Conservation (phyloP, 2,329 filamentous ascomycete species). For the Seiridium cupressi region DNA sequence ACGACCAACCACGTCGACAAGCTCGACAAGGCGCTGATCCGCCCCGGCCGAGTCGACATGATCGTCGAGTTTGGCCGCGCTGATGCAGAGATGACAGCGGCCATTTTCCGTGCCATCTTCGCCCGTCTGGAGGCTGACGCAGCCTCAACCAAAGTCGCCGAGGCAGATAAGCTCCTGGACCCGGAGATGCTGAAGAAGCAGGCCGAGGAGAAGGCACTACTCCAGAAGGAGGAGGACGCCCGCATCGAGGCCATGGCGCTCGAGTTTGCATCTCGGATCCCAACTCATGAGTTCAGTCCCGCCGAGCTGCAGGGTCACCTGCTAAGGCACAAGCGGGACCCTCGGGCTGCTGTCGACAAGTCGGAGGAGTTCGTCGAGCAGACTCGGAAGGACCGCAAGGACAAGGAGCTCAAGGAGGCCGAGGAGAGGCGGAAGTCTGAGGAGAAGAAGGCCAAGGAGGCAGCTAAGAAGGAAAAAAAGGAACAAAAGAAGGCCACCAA, state of each 20-base stretch:
- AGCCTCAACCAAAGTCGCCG: constrained; percentile 7
- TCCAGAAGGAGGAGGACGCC: constrained; percentile 33
- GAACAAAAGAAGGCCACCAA: constrained; percentile 37
- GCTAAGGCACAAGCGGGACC: constrained; percentile 53
- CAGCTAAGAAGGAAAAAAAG: constrained; percentile 41
- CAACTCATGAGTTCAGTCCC: constrained; percentile 54
- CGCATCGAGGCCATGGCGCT: constrained; percentile 44
- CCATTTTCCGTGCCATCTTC: constrained; percentile 60
- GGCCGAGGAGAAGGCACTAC: constrained; percentile 26
- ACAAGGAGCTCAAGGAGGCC: constrained; percentile 29
- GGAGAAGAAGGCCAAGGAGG: constrained; percentile 21
- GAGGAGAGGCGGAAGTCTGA: constrained; percentile 28
- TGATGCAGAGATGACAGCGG: constrained; percentile 48
- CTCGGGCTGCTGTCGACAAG: constrained; percentile 44
- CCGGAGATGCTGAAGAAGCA: constrained; percentile 26
- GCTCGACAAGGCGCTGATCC: constrained; percentile 60
- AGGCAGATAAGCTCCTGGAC: constrained; percentile 18
- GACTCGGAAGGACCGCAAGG: constrained; percentile 39
- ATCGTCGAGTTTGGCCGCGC: constrained; percentile 55
- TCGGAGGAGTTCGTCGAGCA: constrained; percentile 48
- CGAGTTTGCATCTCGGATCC: constrained; percentile 50
- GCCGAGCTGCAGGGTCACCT: constrained; percentile 61
- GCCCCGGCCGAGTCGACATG: constrained; percentile 62
- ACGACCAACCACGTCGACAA: constrained; percentile 64
- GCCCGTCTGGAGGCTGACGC: constrained; percentile 49